A percentile compares a stretch with the other conserved stretches of the same genome.
Evolutionary conservation across 257 asterid species (phyloP).

Genomic region (Solanum etuberosum): DNA sequence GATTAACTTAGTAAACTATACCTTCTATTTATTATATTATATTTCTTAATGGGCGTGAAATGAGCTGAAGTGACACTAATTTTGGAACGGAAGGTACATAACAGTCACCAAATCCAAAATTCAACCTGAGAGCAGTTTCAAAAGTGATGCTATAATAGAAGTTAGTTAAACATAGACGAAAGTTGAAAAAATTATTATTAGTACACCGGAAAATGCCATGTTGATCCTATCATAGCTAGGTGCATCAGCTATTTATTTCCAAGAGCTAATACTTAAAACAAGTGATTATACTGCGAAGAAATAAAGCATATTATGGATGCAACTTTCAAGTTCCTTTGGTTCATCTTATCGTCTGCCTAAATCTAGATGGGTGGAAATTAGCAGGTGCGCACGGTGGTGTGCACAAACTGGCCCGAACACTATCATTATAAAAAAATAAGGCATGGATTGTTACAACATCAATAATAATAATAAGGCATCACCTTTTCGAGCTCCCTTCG

Average conservation of each 20-base stretch:
- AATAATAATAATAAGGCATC: not conserved
- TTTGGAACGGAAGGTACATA: not conserved
- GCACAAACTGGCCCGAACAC: not conserved
- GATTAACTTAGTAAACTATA: not conserved
- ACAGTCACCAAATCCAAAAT: not conserved
- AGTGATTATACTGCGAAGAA: not conserved
- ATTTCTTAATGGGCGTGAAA: not conserved
- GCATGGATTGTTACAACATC: not conserved
- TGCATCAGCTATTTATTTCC: not conserved
- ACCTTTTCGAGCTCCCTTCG: conserved; percentile 86
- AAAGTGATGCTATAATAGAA: not conserved
- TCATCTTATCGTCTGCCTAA: not conserved
- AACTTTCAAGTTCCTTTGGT: not conserved
- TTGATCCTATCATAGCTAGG: not conserved
- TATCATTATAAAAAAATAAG: not conserved
- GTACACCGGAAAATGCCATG: not conserved
- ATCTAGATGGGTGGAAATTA: not conserved
- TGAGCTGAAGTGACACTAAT: not conserved
- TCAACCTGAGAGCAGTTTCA: not conserved
- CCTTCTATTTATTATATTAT: not conserved
- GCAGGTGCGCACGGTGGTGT: not conserved
- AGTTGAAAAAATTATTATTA: not conserved
- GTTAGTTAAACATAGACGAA: not conserved
- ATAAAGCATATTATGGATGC: not conserved
- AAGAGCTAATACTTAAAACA: not conserved